Evolutionary conservation across 192 early-diverging fungal species (phyloP).

Genomic region (Linderina pennispora): DNA sequence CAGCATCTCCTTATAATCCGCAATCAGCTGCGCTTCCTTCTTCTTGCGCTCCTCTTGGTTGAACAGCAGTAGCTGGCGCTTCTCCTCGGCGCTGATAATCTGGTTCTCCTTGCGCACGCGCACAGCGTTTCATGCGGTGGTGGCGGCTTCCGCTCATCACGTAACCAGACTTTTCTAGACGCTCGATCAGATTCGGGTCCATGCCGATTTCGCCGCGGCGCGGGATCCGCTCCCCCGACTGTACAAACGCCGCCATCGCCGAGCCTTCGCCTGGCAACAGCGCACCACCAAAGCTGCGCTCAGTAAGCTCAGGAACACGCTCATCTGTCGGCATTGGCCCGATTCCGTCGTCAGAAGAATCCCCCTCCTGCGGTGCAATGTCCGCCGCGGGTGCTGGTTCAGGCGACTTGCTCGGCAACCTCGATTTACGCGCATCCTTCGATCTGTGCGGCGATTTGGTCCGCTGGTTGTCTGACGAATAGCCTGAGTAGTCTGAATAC

Average conservation of each 20-base stretch:
- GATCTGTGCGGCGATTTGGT: neutral
- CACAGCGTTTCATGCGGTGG: conserved; percentile 90
- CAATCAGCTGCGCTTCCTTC: conserved; percentile 89
- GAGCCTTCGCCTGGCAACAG: conserved; percentile 86
- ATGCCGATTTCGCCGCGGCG: conserved; percentile 96
- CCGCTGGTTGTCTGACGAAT: neutral
- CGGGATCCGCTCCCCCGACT: conserved; percentile 91
- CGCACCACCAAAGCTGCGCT: conserved; percentile 65
- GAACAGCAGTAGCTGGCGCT: conserved; percentile 75
- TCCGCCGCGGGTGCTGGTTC: no score
- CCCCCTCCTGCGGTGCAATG: neutral
- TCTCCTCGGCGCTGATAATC: conserved; percentile 93
- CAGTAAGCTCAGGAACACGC: neutral
- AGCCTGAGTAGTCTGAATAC: conserved; percentile 13
- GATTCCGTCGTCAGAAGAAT: conserved; percentile 16
- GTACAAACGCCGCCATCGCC: conserved; percentile 84
- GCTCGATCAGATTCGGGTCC: conserved; percentile 73
- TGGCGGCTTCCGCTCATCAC: conserved; percentile 97
- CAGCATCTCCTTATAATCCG: conserved; percentile 85
- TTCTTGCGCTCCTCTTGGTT: conserved; percentile 85
- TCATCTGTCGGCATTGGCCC: conserved; percentile 12
- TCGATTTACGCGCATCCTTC: no score
- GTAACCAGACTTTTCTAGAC: conserved; percentile 81
- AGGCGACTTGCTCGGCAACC: no score
- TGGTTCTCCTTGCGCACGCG: conserved; percentile 96